These are phyloP conservation scores for Kuraishia hungarica DNA, from an alignment of 805 yeast genomes.

Conservation along the genomic window DNA sequence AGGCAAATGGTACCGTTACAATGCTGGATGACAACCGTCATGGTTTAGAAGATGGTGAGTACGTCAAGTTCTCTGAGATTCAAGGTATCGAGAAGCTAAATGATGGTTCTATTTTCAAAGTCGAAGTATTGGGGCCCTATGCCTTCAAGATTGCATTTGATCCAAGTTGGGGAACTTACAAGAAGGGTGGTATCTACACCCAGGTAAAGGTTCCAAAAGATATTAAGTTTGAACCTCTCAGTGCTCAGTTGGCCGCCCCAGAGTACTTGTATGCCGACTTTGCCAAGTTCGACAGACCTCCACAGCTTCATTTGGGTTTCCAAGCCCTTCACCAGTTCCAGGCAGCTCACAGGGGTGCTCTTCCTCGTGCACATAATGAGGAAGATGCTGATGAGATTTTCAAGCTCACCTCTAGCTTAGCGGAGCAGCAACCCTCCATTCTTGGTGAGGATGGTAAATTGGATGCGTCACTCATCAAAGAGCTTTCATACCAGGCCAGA, in stretches of 20 bases:
- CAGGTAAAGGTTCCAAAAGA: slow-evolving; percentile 82
- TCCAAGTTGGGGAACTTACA: slow-evolving; percentile 50
- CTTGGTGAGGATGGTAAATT: slow-evolving; percentile 48
- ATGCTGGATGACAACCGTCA: slow-evolving; percentile 89
- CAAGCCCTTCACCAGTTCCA: slow-evolving; percentile 78
- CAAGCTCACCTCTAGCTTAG: slow-evolving; percentile 49
- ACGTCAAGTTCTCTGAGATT: slow-evolving; percentile 79
- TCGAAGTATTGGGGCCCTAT: slow-evolving; percentile 89
- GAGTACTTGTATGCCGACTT: slow-evolving; percentile 78
- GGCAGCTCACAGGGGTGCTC: slow-evolving; percentile 46
- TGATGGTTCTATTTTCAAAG: slow-evolving; percentile 63
- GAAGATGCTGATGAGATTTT: slow-evolving; percentile 68
- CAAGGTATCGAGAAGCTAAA: slow-evolving; percentile 71
- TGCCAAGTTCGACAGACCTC: slow-evolving; percentile 90
- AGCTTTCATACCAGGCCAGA: slow-evolving; percentile 74
- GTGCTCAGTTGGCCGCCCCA: slow-evolving; percentile 63
- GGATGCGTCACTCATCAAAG: slow-evolving; percentile 57
- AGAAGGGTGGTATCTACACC: slow-evolving; percentile 82
- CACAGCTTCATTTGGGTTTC: slow-evolving; percentile 86
- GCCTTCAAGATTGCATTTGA: slow-evolving; percentile 71
- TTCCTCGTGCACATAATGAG: slow-evolving; percentile 72
- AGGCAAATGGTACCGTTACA: slow-evolving; percentile 83
- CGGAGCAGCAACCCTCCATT: slow-evolving; percentile 45
- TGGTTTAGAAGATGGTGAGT: slow-evolving; percentile 88
- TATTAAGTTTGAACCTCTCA: slow-evolving; percentile 53